Evolutionary conservation across 1,284 basidiomycete genomes (phyloP).

Genomic region (Rhizopogon hawkerae): DNA sequence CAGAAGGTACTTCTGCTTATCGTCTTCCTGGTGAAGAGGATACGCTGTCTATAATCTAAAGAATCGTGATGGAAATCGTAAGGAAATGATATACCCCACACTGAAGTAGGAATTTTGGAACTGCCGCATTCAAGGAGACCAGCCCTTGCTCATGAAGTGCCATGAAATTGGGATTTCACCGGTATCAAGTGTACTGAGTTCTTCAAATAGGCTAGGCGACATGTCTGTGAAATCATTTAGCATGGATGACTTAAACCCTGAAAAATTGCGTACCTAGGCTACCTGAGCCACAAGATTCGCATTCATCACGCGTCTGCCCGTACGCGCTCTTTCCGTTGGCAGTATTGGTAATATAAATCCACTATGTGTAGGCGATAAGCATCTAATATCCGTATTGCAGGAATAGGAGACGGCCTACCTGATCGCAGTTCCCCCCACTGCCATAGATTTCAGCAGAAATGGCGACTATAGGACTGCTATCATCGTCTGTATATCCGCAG

Average conservation of each 20-base stretch:
- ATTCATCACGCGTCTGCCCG: slow-evolving; percentile 40
- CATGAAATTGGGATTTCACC: slow-evolving; percentile 44
- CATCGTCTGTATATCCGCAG: slow-evolving; percentile 36
- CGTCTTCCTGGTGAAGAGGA: slow-evolving; percentile 16
- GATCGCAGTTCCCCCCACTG: slow-evolving; percentile 36
- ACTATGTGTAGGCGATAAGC: slow-evolving; percentile 31
- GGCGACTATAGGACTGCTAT: slow-evolving; percentile 39
- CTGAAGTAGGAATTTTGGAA: neutral
- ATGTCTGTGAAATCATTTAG: slow-evolving; percentile 35
- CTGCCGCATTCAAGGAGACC: slow-evolving; percentile 26
- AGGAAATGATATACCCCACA: neutral
- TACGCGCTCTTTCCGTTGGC: slow-evolving; percentile 33
- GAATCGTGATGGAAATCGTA: neutral
- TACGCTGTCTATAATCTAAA: slow-evolving; percentile 3
- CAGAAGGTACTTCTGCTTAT: neutral
- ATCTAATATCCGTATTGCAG: slow-evolving; percentile 4
- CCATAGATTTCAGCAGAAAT: slow-evolving; percentile 38
- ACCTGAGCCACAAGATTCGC: slow-evolving; percentile 32
- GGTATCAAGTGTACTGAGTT: slow-evolving; percentile 31
- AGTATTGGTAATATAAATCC: slow-evolving; percentile 40
- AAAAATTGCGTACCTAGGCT: slow-evolving; percentile 38
- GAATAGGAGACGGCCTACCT: slow-evolving; percentile 27
- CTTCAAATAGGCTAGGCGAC: slow-evolving; percentile 41
- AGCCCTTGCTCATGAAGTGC: slow-evolving; percentile 41
- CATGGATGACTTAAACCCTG: slow-evolving; percentile 1